A percentile compares a stretch with the other conserved stretches of the same genome.
Evolutionary conservation across 768 basidiomycete species (phyloP).

Genomic region (Dictyophora rubrovolvata): DNA sequence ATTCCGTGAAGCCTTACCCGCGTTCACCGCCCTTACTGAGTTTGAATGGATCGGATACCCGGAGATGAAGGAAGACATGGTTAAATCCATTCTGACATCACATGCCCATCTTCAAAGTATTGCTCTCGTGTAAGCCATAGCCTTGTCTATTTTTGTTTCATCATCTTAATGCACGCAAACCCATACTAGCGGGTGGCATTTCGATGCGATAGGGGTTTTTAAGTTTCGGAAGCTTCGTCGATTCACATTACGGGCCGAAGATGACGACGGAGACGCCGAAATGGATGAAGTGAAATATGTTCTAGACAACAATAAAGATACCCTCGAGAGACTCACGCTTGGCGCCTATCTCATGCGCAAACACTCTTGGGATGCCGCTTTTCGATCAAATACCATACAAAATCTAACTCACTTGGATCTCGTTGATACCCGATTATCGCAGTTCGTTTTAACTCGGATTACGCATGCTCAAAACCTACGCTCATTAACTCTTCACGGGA

Average conservation of each 20-base stretch:
- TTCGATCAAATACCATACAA: constrained; percentile 51
- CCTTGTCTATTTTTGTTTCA: not conserved
- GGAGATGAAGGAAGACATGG: constrained; percentile 58
- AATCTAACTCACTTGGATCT: constrained; percentile 62
- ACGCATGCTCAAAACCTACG: constrained; percentile 51
- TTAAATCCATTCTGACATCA: constrained; percentile 42
- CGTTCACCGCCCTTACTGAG: constrained; percentile 48
- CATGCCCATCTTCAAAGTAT: constrained; percentile 46
- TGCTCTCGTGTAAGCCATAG: constrained; percentile 41
- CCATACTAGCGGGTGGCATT: constrained; percentile 53
- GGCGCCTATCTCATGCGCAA: constrained; percentile 58
- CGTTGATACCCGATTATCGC: constrained; percentile 59
- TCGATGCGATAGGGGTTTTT: constrained; percentile 61
- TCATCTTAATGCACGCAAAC: not conserved
- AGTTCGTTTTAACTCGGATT: constrained; percentile 51
- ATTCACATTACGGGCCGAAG: constrained; percentile 60
- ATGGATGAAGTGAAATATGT: constrained; percentile 59
- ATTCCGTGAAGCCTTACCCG: constrained; percentile 52
- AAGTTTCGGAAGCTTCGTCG: constrained; percentile 48
- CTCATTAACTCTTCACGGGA: constrained; percentile 56
- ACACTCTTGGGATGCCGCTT: constrained; percentile 59
- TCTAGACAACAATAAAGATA: constrained; percentile 47
- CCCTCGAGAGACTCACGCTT: constrained; percentile 52
- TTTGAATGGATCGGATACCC: constrained; percentile 77
- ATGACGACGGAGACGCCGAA: constrained; percentile 61